Evolutionary conservation across 2,329 filamentous ascomycete species (phyloP).

Genomic region (Aspergillus pseudotamarii): DNA sequence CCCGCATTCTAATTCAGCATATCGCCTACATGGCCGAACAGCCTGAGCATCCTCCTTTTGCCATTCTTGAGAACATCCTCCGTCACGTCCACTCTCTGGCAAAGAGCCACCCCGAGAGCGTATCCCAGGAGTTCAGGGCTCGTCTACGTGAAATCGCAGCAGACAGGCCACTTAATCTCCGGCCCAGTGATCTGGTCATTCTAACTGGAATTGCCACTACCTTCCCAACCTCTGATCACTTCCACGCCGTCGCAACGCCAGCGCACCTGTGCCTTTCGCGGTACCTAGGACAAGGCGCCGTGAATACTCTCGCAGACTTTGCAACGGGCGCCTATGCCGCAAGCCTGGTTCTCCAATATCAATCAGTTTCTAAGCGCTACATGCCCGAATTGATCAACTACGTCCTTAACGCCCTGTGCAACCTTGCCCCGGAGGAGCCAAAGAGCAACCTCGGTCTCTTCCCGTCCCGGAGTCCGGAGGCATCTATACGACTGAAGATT

Average conservation of each 20-base stretch:
- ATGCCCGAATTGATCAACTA: slow-evolving; percentile 88
- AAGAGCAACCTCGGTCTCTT: slow-evolving; percentile 57
- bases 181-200: slow-evolving; percentile 75
- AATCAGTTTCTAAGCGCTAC: slow-evolving; percentile 80
- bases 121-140: slow-evolving; percentile 75
- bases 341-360: slow-evolving; percentile 79
- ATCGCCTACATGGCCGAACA: slow-evolving; percentile 61
- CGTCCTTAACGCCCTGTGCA: slow-evolving; percentile 70
- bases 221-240: slow-evolving; percentile 95
- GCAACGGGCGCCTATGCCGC: slow-evolving; percentile 76
- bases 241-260: slow-evolving; percentile 91
- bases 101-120: slow-evolving; percentile 78
- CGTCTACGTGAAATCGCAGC: slow-evolving; percentile 64
- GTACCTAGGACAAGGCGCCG: slow-evolving; percentile 77
- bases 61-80: slow-evolving; percentile 74
- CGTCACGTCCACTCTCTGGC: slow-evolving; percentile 92
- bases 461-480: slow-evolving; percentile 61
- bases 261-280: slow-evolving; percentile 81
- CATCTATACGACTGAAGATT: slow-evolving; percentile 53
- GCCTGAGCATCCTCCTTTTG: slow-evolving; percentile 59
- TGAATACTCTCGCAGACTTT: slow-evolving; percentile 67
- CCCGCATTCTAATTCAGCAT: slow-evolving; percentile 55
- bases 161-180: slow-evolving; percentile 54
- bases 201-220: slow-evolving; percentile 80
- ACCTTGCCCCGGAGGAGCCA: slow-evolving; percentile 62